Evolutionary conservation across 2,329 filamentous ascomycete species (phyloP).

Genomic region (Xylariaceae sp.): DNA sequence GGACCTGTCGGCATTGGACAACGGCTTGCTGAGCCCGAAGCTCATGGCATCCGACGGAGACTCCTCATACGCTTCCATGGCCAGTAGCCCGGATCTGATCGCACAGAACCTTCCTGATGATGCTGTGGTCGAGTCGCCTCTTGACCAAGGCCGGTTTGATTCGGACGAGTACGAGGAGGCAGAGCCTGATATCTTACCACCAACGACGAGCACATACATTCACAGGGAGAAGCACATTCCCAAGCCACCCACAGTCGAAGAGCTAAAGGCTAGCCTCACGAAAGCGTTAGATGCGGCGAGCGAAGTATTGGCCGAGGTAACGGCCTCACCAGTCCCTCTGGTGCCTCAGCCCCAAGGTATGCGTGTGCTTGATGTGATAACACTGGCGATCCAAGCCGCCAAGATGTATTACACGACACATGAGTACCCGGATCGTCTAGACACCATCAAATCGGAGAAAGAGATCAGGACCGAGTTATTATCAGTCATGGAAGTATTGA

Average conservation of each 20-base stretch:
- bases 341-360: constrained; percentile 58
- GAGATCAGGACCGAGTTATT: constrained; percentile 79
- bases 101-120: constrained; percentile 37
- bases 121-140: constrained; percentile 44
- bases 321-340: constrained; percentile 12
- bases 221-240: constrained; percentile 75
- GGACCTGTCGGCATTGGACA: constrained; percentile 52
- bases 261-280: constrained; percentile 63
- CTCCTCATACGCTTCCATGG: constrained; percentile 55
- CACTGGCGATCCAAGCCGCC: constrained; percentile 88
- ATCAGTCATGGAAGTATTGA: constrained; percentile 81
- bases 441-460: constrained; percentile 81
- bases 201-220: constrained; percentile 93
- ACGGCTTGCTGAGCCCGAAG: constrained; percentile 37
- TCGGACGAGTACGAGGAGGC: constrained; percentile 58
- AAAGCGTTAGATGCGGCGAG: constrained; percentile 34
- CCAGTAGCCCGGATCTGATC: constrained; percentile 52
- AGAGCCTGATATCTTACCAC: constrained; percentile 81
- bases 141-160: constrained; percentile 43
- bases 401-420: constrained; percentile 96
- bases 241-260: constrained; percentile 75
- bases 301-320: constrained; percentile 62
- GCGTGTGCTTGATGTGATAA: constrained; percentile 87
- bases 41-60: constrained; percentile 47
- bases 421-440: constrained; percentile 76